Evolutionary conservation across 1,284 basidiomycete genomes (phyloP), one percentile per base, ranked within the genome.

Genomic region (Anthracocystis setariae): DNA sequence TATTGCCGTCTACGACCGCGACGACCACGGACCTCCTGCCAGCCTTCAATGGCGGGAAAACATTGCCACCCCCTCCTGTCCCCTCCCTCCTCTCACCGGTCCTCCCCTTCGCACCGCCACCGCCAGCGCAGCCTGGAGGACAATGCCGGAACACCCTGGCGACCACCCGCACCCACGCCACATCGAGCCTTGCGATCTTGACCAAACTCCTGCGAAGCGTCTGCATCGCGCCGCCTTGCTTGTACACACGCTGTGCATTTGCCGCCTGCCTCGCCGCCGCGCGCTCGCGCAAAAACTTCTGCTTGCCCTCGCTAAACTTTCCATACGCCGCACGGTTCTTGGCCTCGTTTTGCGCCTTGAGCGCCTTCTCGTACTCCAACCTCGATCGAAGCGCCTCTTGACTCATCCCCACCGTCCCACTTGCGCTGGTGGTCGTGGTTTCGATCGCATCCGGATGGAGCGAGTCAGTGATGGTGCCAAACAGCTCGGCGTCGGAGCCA

Each of bases 1-100:
- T 93, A 8, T 94, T 93, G 8, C 89, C 88, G 83, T 97, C 94
- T 3, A 95, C 93, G 1, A 89, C 92, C 0, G 94, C 95, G 27
- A 98, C 87, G 24, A 98, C 87, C 46, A 95, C 86, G 9, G 87
- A 90, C 76, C 92, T 90, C 79, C 91, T 91, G 0, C 95, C 95
- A 18, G 89, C 88, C 77, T 94, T 92, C 65, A 98, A 85, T 0
- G 74, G 59, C 2, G 83, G 79, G 60, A 83, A 85, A 0, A 82
- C 80, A 33, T 82, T 81, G 1, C 35, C 35, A 37, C 7, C 35
- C 29, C 55, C 60, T 2, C 53, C 54, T 29, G 51, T 24, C n/a
- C 54, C 46, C 12, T 23, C 56, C 13, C 24, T 29, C 33, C 37
- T 44, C 37, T 21, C 35, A 17, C 15, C 43, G 9, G 7, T 17